Evolutionary conservation across 305 asterid genomes (phyloP), one percentile per base, ranked within the genome.

Genomic region (Andrographis paniculata): DNA sequence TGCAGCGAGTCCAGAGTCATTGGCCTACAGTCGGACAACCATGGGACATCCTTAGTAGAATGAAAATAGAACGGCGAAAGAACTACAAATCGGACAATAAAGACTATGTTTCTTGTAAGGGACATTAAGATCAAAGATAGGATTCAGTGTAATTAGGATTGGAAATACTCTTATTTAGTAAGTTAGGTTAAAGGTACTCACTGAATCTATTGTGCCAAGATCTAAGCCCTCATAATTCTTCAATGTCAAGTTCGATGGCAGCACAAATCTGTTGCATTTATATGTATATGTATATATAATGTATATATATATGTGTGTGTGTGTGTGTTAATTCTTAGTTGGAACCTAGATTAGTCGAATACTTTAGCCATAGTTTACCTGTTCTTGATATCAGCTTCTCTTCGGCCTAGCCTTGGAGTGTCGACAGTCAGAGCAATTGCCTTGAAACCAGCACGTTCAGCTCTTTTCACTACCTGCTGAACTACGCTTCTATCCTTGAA

Each of bases 331-430:
- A 14, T 40, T 40, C 16, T 40, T 5, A 5, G 45, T 18, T 1
- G 1, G 1, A n/a, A 42, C 17, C 13, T 19, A 48, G 31, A 38
- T n/a, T 31, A 19, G 5, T 31, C 6, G 13, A 8, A 14, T 8
- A 17, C n/a, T 30, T 17, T 9, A 43, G 24, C 21, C 43, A 54
- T 20, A 23, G 27, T 17, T 65, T 23, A 86, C 96, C 92, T 77
- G 75, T 87, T 87, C 76, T 80, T 87, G 42, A 87, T 87, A 62
- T 87, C 96, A 50, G 91, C 87, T 71, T 87, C 96, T 67, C 96
- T 72, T 48, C 93, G 77, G 17, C 95, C 96, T 19, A 87, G 82
- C 31, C 80, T 67, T 19, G 95, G 95, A 21, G 93, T 78, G 71
- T 87, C 96, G 17, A 72, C 95, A 21, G 95, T 87, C 36, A 87